Conservation (phyloP, 2,329 filamentous ascomycete genomes). For the Corniculantispora saksenae region DNA sequence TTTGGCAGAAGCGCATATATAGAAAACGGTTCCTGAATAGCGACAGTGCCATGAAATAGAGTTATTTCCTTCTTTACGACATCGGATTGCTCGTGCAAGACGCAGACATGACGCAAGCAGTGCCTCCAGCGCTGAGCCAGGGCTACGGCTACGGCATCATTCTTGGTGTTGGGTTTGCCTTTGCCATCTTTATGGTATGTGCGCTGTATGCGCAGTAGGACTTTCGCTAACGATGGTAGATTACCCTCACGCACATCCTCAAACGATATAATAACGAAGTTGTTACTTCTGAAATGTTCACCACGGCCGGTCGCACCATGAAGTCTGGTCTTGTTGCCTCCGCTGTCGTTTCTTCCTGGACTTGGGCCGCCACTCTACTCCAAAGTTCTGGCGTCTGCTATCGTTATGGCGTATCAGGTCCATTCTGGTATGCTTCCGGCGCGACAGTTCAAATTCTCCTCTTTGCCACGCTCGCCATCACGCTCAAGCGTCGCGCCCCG, state of each 20-base stretch:
- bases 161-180: conserved; percentile 70
- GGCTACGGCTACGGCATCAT: conserved; percentile 78
- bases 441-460: conserved; percentile 85
- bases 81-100: background rate
- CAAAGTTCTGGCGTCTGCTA: conserved; percentile 84
- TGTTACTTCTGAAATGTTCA: conserved; percentile 92
- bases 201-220: background rate
- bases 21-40: background rate
- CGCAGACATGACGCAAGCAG: conserved; percentile 2
- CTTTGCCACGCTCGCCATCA: conserved; percentile 88
- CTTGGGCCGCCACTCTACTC: conserved; percentile 82
- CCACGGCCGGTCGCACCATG: conserved; percentile 81
- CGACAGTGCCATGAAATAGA: background rate
- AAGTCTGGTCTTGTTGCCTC: conserved; percentile 87
- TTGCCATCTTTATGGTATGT: conserved; percentile 69
- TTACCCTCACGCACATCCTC: conserved; percentile 69
- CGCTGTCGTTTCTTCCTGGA: conserved; percentile 92
- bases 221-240: conserved; percentile 34
- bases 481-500: conserved; percentile 81
- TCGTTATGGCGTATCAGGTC: conserved; percentile 67
- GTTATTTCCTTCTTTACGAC: background rate
- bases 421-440: conserved; percentile 63
- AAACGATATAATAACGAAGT: conserved; percentile 66
- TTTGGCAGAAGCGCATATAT: background rate
- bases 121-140: conserved; percentile 48